These are phyloP conservation scores for Syzygium oleosum DNA, from an alignment of 345 rosid genomes.

Conservation along the genomic window DNA sequence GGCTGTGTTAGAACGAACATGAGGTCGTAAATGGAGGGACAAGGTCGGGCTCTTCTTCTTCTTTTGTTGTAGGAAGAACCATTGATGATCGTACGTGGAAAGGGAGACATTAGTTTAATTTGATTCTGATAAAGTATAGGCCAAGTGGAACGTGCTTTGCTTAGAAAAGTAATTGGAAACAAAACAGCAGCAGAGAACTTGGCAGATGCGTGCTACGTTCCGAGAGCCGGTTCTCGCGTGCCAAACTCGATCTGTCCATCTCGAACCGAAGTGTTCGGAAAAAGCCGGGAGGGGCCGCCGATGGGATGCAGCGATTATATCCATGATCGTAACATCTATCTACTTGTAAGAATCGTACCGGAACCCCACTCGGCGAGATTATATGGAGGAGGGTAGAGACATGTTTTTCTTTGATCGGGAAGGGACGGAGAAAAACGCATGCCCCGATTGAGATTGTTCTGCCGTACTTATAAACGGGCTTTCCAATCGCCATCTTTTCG, in stretches of 20 bases:
- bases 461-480: background rate
- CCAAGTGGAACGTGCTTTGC: background rate
- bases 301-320: background rate
- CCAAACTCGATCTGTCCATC: background rate
- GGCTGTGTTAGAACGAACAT: background rate
- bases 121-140: background rate
- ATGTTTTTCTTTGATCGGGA: background rate
- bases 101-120: background rate
- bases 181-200: background rate
- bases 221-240: background rate
- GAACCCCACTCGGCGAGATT: background rate
- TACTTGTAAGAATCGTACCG: background rate
- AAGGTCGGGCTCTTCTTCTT: background rate
- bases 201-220: background rate
- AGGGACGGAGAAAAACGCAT: background rate
- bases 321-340: background rate
- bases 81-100: background rate
- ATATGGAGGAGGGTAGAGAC: accelerated
- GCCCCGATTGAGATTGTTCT: background rate
- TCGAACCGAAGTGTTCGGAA: accelerated
- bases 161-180: background rate
- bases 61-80: background rate
- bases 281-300: background rate
- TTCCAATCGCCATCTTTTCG: background rate
- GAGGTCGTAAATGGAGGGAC: background rate